Evolutionary conservation across 2,329 filamentous ascomycete species (phyloP), one percentile per base, ranked within the genome.

Genomic region (Exophiala oligosperma): DNA sequence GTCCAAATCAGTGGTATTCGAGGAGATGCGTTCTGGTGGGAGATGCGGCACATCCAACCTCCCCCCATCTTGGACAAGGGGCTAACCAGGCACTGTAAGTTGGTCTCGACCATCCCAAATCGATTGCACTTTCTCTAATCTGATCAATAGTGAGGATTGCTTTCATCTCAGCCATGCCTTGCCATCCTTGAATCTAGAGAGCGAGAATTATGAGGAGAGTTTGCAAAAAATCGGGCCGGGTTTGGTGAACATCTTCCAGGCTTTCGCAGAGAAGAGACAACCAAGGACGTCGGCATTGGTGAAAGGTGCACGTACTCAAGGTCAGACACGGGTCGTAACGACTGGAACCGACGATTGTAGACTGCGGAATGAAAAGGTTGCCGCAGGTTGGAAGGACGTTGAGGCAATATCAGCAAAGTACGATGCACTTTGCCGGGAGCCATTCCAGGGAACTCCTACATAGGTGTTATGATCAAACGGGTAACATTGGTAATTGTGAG

Each of bases 31-130:
- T 57, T 5, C 40, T 57, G 3, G 51, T 52, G 1, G 59, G 59
- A 11, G 59, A 61, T 48, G 59, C 59, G 4, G 59, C 54, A 3
- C 59, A 61, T 44, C 59, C 54, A 21, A 57, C 59, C 11, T 57
- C 54, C n/a, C 59, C 59, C 0, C 59, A 61, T 44, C 43, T 61
- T 3, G 59, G 59, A 0, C 59, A 61, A 24, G 59, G 59, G 2
- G 59, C 54, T 7, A 61, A 61, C 17, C 59, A 61, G n/a, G 59
- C 59, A 29, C 48, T 61, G 59, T 60, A 54, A 40, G 43, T 24
- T 35, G 32, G 11, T 9, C 6, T 35, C 32, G 32, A 35, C 32
- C 32, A 5, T 35, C 6, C 32, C 8, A 8, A 8, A 9, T 9
- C 11, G 32, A 35, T 11, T 9, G 2, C 6, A 8, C 7, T 35